Evolutionary conservation across 108 stramenopile genomes (phyloP).

Genomic region (Nannochloropsis gaditana): DNA sequence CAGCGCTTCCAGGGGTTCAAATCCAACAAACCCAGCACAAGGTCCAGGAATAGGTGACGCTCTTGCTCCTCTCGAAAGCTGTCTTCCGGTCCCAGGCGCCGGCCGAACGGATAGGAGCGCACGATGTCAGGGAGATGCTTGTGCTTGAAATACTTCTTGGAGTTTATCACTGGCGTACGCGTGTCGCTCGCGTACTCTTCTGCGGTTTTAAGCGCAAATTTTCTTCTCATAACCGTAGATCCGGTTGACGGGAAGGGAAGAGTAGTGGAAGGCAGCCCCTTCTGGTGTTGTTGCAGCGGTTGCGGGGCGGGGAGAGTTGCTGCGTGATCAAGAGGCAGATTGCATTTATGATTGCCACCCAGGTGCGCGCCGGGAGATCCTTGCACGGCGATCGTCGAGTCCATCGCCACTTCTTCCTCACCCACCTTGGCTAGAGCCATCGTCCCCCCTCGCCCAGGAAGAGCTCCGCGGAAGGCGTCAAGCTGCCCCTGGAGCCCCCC

Average conservation of each 20-base stretch:
- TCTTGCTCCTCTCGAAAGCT: constrained; percentile 34
- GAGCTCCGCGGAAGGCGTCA: not conserved
- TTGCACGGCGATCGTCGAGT: not conserved
- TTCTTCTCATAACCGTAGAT: not conserved
- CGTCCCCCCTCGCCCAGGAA: constrained; percentile 1
- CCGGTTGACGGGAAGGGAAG: not conserved
- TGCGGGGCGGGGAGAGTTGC: not conserved
- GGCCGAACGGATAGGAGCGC: constrained; percentile 40
- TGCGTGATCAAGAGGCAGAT: too few species aligned
- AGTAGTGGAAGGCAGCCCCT: not conserved
- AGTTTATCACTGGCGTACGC: constrained; percentile 42
- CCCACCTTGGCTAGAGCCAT: not conserved
- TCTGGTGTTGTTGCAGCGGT: not conserved
- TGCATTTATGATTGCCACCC: too few species aligned
- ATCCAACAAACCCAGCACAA: constrained; percentile 42
- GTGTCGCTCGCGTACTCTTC: constrained; percentile 56
- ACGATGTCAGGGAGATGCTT: constrained; percentile 46
- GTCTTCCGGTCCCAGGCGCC: constrained; percentile 22
- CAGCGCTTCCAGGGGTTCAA: constrained; percentile 51
- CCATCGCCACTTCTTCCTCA: not conserved
- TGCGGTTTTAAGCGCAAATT: constrained; percentile 50
- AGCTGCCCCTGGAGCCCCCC: not conserved
- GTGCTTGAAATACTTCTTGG: constrained; percentile 54
- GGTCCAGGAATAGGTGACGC: constrained; percentile 48
- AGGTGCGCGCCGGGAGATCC: too few species aligned